phyloP scores from a whole-genome alignment of 768 basidiomycete genomes.

The Agrocybe praecox region DNA sequence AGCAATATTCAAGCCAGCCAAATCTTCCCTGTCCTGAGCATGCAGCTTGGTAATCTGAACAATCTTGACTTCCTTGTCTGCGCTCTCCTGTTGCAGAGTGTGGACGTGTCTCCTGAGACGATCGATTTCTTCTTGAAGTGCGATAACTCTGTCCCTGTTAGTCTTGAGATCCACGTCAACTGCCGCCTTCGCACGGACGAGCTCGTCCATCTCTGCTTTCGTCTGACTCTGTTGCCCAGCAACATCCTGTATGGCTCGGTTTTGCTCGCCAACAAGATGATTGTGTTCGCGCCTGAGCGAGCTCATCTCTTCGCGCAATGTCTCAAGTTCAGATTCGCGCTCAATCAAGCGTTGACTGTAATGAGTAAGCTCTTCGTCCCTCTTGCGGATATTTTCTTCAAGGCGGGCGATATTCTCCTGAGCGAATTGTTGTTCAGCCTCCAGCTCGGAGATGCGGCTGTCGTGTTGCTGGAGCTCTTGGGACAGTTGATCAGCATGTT shows the following conservation, averaged over 20 bases:
- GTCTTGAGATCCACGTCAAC: slow-evolving; percentile 51
- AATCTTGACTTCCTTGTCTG: slow-evolving; percentile 82
- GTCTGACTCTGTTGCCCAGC: slow-evolving; percentile 48
- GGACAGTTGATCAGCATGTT: slow-evolving; percentile 49
- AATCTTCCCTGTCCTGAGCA: slow-evolving; percentile 72
- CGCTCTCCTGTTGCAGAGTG: slow-evolving; percentile 77
- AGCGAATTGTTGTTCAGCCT: slow-evolving; percentile 57
- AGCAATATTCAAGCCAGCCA: slow-evolving; percentile 86
- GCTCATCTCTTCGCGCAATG: slow-evolving; percentile 55
- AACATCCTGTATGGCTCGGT: slow-evolving; percentile 46
- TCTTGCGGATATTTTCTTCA: slow-evolving; percentile 56
- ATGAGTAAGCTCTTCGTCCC: slow-evolving; percentile 57
- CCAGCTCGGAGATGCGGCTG: slow-evolving; percentile 49
- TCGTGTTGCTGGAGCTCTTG: slow-evolving; percentile 55
- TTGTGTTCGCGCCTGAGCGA: slow-evolving; percentile 57
- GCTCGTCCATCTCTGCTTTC: slow-evolving; percentile 46
- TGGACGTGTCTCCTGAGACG: slow-evolving; percentile 64
- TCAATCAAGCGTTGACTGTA: slow-evolving; percentile 47
- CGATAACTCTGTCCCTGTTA: slow-evolving; percentile 49
- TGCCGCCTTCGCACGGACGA: slow-evolving; percentile 57
- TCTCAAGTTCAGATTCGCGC: slow-evolving; percentile 54
- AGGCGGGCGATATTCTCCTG: slow-evolving; percentile 56
- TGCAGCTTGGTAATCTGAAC: slow-evolving; percentile 70
- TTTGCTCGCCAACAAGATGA: slow-evolving; percentile 50
- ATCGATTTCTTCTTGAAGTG: slow-evolving; percentile 61